Conservation (phyloP, 129 eudicot species). For the Solidago caesia region DNA sequence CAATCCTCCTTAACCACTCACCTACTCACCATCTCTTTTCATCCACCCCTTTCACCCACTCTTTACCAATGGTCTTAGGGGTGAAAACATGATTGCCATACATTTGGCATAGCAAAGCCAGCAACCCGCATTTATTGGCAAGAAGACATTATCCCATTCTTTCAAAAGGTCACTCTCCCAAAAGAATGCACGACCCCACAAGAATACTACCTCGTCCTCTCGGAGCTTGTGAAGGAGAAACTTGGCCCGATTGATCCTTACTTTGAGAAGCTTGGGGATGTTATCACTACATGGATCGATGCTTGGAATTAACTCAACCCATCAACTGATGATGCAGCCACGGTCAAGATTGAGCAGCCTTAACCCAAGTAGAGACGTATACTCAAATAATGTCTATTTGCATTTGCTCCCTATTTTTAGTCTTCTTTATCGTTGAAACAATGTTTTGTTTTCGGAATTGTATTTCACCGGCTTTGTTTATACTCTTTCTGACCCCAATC, state of each 20-base stretch:
- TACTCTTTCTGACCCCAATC: too few relatives aligned
- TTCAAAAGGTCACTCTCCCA: constrained; percentile 29
- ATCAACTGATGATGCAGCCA: constrained; percentile 4
- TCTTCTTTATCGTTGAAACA: constrained; percentile 8
- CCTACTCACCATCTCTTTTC: too few relatives aligned
- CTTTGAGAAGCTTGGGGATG: constrained; percentile 64
- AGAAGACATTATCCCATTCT: constrained; percentile 41
- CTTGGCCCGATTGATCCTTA: constrained; percentile 60
- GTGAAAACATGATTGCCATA: constrained; percentile 46
- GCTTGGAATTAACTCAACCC: constrained; percentile 75
- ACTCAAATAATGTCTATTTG: background rate
- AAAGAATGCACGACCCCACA: constrained; percentile 64
- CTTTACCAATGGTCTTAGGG: too few relatives aligned
- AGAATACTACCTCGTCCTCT: constrained; percentile 66
- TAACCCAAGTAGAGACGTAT: constrained; percentile 24
- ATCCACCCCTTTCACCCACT: too few relatives aligned
- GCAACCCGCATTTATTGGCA: constrained; percentile 43
- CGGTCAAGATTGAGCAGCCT: constrained; percentile 21
- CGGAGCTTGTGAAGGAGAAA: constrained; percentile 68
- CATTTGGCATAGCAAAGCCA: constrained; percentile 46
- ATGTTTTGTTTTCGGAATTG: constrained; percentile 6
- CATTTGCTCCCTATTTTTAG: background rate
- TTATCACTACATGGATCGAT: constrained; percentile 76
- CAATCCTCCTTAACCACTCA: too few relatives aligned
- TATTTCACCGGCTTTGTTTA: constrained; percentile 23